phyloP scores from a whole-genome alignment of 345 rosid species.

The Linum lewisii region DNA sequence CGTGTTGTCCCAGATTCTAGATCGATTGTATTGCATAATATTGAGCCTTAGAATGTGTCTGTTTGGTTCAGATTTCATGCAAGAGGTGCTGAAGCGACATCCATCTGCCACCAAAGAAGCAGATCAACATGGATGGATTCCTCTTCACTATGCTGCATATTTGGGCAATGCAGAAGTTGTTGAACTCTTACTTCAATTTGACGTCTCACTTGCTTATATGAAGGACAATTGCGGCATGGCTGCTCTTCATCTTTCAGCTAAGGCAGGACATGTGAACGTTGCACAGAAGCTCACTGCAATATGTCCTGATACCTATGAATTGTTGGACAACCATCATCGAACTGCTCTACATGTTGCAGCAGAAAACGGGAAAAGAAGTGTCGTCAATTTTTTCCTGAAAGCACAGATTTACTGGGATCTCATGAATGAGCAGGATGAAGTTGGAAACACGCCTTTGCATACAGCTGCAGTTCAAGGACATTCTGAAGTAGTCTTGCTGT shows the following conservation, averaged over 20 bases:
- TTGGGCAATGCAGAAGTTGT: constrained; percentile 15
- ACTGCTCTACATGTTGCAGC: constrained; percentile 32
- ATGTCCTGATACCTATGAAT: constrained; percentile 14
- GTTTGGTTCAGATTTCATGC: constrained; percentile 15
- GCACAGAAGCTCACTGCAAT: constrained; percentile 4
- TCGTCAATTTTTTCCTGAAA: constrained; percentile 14
- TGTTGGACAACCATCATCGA: constrained; percentile 16
- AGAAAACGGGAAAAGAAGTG: constrained; percentile 13
- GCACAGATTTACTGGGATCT: constrained; percentile 12
- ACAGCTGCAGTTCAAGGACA: constrained; percentile 23
- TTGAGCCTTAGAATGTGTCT: too few relatives aligned
- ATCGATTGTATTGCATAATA: too few relatives aligned
- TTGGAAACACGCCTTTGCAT: constrained; percentile 39
- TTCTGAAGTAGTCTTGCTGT: constrained; percentile 4
- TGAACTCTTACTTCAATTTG: not conserved
- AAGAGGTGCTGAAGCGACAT: constrained; percentile 12
- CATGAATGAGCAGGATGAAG: constrained; percentile 22
- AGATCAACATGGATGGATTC: constrained; percentile 18
- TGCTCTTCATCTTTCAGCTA: constrained; percentile 23
- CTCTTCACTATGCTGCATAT: constrained; percentile 26
- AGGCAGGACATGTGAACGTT: constrained; percentile 10
- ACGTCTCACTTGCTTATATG: constrained; percentile 9
- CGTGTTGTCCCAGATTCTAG: too few relatives aligned
- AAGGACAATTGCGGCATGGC: constrained; percentile 21
- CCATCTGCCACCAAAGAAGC: constrained; percentile 10